phyloP scores from a whole-genome alignment of 768 basidiomycete genomes.

The Dacryopinax primogenitus region DNA sequence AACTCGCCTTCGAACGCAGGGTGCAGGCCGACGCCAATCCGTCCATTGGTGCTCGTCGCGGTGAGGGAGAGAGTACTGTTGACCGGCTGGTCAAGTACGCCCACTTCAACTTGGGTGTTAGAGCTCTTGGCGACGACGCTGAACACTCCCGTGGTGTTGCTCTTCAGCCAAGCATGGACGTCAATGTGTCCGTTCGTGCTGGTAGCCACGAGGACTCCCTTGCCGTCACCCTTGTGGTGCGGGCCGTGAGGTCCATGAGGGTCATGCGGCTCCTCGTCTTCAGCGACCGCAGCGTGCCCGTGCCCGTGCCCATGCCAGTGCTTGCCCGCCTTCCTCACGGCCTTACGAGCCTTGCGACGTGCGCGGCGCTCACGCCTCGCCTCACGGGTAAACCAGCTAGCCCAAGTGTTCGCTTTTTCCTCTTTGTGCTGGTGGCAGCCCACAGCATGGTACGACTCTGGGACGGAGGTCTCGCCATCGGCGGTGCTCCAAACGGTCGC shows the following conservation, averaged over 20 bases:
- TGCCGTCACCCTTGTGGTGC: neutral
- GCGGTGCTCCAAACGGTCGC: neutral
- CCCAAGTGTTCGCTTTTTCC: neutral
- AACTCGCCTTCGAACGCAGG: conserved; percentile 33
- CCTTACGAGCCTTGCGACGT: neutral
- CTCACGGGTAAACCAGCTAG: neutral
- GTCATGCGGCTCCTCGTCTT: neutral
- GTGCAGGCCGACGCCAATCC: conserved; percentile 27
- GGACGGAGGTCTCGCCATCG: neutral
- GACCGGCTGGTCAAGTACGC: conserved; percentile 27
- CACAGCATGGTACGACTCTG: neutral
- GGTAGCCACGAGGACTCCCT: neutral
- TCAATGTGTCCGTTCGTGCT: neutral
- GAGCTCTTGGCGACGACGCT: conserved; percentile 25
- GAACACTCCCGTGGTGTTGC: conserved; percentile 24
- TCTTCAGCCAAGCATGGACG: neutral
- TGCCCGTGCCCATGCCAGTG: neutral
- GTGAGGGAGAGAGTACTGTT: conserved; percentile 26
- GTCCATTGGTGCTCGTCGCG: conserved; percentile 28
- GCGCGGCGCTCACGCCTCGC: neutral
- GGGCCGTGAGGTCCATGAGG: neutral
- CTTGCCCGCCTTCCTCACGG: neutral
- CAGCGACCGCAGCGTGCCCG: neutral
- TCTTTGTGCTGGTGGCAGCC: neutral
- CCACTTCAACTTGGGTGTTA: conserved; percentile 27